phyloP scores from a whole-genome alignment of 129 eudicot species.

The Artemisia tridentata region DNA sequence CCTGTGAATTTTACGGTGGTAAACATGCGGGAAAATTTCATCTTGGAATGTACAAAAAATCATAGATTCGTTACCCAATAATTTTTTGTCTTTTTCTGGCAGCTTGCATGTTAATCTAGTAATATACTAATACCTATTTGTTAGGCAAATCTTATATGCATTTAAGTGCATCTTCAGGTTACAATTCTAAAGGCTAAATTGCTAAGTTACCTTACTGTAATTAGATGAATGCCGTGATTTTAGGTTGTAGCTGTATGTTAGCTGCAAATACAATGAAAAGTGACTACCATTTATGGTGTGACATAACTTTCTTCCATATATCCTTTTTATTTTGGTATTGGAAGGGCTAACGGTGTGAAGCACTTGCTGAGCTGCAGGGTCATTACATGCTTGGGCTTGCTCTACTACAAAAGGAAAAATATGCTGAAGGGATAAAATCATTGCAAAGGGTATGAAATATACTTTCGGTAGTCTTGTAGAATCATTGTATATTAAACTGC shows the following conservation, averaged over 20 bases:
- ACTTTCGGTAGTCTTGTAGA: neutral
- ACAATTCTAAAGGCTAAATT: no score
- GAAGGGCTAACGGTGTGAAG: constrained; percentile 17
- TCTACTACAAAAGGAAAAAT: constrained; percentile 52
- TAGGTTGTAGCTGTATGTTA: no score
- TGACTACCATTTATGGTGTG: no score
- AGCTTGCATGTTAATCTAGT: neutral
- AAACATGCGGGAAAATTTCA: neutral
- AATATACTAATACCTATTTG: neutral
- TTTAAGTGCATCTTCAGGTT: neutral
- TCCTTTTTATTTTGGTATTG: neutral
- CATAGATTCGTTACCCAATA: neutral
- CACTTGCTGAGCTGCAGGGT: constrained; percentile 49
- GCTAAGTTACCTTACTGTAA: no score
- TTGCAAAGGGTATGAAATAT: constrained; percentile 59
- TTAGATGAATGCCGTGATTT: no score
- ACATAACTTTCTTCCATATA: no score
- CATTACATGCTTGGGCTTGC: constrained; percentile 94
- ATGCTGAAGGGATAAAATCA: constrained; percentile 71
- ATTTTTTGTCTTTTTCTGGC: neutral
- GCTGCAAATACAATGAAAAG: no score
- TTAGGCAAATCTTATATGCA: constrained; percentile 6
- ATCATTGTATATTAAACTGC: neutral
- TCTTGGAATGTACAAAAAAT: neutral
- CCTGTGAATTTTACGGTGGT: neutral